Conservation (phyloP, 768 basidiomycete genomes). For the Suillus brevipes region DNA sequence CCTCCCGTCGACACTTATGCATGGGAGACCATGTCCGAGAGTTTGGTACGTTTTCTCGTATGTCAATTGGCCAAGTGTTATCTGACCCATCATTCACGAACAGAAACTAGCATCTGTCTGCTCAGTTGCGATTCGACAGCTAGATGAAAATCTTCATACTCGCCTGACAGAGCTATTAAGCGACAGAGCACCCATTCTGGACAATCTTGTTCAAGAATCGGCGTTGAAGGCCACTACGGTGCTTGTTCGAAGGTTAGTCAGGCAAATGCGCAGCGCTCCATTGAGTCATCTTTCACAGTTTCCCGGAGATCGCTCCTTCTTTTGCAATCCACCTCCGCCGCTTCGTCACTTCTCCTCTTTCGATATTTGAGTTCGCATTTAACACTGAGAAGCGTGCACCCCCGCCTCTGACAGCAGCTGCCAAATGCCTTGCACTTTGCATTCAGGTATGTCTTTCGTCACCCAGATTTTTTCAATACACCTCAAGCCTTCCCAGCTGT, state of each 20-base stretch:
- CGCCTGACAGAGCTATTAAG: constrained; percentile 76
- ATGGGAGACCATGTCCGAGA: constrained; percentile 92
- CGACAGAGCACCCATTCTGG: constrained; percentile 76
- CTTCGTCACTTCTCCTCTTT: constrained; percentile 85
- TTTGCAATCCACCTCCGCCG: constrained; percentile 81
- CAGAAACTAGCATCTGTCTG: constrained; percentile 88
- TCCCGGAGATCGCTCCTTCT: constrained; percentile 72
- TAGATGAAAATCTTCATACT: constrained; percentile 69
- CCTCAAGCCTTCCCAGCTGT: constrained; percentile 48
- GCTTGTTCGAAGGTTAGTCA: constrained; percentile 73
- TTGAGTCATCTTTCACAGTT: constrained; percentile 44
- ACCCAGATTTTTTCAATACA: not conserved
- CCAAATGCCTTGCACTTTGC: constrained; percentile 87
- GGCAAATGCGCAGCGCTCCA: not conserved
- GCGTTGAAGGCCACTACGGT: constrained; percentile 85
- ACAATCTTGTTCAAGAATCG: constrained; percentile 85
- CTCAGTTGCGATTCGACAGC: constrained; percentile 65
- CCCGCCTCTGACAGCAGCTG: constrained; percentile 79
- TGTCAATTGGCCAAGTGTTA: not conserved
- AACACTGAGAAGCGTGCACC: constrained; percentile 70
- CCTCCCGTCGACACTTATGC: constrained; percentile 85
- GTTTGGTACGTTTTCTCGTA: constrained; percentile 53
- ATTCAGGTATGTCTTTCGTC: constrained; percentile 58
- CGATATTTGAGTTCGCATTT: constrained; percentile 87
- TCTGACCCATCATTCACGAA: not conserved